Evolutionary conservation across 371 early-diverging fungal genomes (phyloP), one percentile per base, ranked within the genome.

Genomic region (Mortierella sp.): DNA sequence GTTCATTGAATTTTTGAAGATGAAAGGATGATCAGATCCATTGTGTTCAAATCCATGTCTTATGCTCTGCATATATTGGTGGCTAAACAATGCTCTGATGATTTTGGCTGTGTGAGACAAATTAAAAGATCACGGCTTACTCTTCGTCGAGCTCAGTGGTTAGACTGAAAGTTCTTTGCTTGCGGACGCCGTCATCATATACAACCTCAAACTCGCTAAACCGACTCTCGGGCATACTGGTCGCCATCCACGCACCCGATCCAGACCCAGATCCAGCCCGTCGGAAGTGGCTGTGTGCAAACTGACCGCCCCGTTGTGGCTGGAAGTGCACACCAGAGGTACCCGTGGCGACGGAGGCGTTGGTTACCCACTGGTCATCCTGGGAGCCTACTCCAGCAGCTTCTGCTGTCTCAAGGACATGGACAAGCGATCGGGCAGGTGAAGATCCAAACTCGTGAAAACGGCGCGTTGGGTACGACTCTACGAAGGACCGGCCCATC

Each of bases 151-250:
- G 13, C 28, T 86, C 73, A 4, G 87, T 86, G 11, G 87, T 82
- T 8, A 86, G 72, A 74, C 87, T 86, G 63, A 86, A 86, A 0
- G 87, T 86, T 31, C 87, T 77, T 47, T 86, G 87, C 72, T 82
- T 86, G 45, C 87, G 82, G 34, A 86, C 71, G 26, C 87, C 87
- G 44, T 86, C 82, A 42, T 86, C 87, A 42, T 86, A 86, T 2
- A 86, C 87, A 26, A 86, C 87, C 76, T 86, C 87, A 75, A 86
- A 86, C 58, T 80, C 87, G 47, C 87, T 86, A 38, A 80, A 73
- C 3, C 87, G 78, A 65, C 82, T 82, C 42, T 86, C 87, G 3
- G 87, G 78, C 24, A 80, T 24, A 26, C 87, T 86, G 24, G 80
- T 77, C 14, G 78, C 78, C 78, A 82, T 75, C 73, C 74, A 75